Base-by-base conservation (phyloP, 768 basidiomycete genomes). In the Leccinum rimulosum region DNA sequence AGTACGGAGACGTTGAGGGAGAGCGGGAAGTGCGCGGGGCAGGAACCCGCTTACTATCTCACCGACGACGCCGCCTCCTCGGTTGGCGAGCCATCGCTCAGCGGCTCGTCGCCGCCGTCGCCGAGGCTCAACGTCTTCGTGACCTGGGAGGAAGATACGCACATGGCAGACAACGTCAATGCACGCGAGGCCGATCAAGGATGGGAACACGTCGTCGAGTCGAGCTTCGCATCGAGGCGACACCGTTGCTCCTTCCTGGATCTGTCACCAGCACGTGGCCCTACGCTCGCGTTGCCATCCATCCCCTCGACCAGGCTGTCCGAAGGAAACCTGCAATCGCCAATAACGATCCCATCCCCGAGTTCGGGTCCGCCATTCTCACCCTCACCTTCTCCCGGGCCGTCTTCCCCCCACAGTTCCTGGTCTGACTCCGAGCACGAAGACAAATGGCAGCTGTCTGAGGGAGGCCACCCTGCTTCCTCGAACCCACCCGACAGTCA, bases 1-100 rank as follows among this genome's bases (percentile, higher is more conserved):
- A 83, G 82, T 58, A 70, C 68, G 56, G 80, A 81, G 60, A 84
- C 82, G 1, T 57, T 83, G 53, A 73, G 71, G 48, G 55, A 66
- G 8, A 30, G 17, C 7, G 4, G 52, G 49, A 50, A 15, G 6
- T 55, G 59, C 28, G 61, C 36, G 5, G 25, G 5, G 6, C 63
- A 43, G 4, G 61, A 69, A 22, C 3, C 58, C 6, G 59, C 57
- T 17, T 65, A 63, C 53, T 35, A 35, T 35, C 62, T 61, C 53
- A 61, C 68, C 6, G 60, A 66, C 12, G 64, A 64, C 11, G 48
- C 60, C 9, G 50, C 59, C 2, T 61, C 63, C 53, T 71, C 52
- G 59, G 36, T 33, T 38, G 55, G 60, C 27, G 65, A 60, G n/a
- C 58, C 58, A 9, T 70, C 69, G 30, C 0, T 40, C 19, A 43